A percentile compares a stretch with the other conserved stretches of the same genome.
These are phyloP conservation scores for Aspergillus bertholletiae DNA, from an alignment of 495 filamentous ascomycete species.

Conservation along the genomic window DNA sequence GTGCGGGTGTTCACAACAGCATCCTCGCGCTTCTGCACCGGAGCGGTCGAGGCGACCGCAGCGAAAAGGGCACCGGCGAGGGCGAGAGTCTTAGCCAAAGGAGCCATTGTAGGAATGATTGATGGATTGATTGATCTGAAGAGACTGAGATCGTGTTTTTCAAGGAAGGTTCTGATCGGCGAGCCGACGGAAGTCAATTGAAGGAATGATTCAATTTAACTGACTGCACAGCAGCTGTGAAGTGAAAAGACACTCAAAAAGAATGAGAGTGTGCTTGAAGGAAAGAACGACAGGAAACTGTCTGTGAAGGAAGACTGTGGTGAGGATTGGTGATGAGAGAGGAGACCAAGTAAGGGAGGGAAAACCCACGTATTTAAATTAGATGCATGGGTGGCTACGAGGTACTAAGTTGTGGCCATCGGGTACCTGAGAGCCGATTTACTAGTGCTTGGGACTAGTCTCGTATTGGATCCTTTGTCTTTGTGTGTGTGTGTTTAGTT, in stretches of 20 bases:
- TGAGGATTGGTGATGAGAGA: slow-evolving; percentile 11
- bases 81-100: slow-evolving; percentile 40
- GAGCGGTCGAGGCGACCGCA: slow-evolving; percentile 31
- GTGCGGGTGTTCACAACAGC: slow-evolving; percentile 29
- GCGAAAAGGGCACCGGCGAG: slow-evolving; percentile 40
- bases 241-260: slow-evolving; percentile 22
- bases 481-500: too few species aligned
- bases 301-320: slow-evolving; percentile 13
- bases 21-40: slow-evolving; percentile 38
- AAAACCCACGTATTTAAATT: slow-evolving; percentile 15
- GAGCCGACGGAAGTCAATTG: slow-evolving; percentile 8
- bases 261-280: slow-evolving; percentile 21
- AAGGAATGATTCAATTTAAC: slow-evolving; percentile 18
- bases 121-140: slow-evolving; percentile 1
- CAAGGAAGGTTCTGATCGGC: background rate
- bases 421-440: too few species aligned
- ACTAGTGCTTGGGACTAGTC: too few species aligned
- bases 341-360: background rate
- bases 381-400: background rate
- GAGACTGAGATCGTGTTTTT: slow-evolving; percentile 7
- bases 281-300: slow-evolving; percentile 16
- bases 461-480: too few species aligned
- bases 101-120: slow-evolving; percentile 35
- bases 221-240: slow-evolving; percentile 38
- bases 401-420: too few species aligned